These are phyloP conservation scores for Zygnema circumcarinatum DNA, from an alignment of 139 green algal species.

Conservation along the genomic window DNA sequence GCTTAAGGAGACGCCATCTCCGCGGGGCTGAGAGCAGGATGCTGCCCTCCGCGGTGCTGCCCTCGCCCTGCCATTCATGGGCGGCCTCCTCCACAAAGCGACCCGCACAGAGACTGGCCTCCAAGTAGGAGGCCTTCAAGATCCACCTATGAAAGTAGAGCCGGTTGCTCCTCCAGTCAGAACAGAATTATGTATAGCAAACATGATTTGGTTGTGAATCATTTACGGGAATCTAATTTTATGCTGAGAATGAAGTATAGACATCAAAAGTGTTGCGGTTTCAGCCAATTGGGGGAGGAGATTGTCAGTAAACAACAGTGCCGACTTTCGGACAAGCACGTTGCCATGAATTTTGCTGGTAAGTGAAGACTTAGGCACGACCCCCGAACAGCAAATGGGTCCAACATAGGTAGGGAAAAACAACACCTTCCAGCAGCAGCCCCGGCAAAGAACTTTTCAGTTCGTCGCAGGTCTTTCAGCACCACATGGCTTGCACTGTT, in stretches of 20 bases:
- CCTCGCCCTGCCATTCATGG: constrained; percentile 39
- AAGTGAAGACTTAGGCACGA: too few species aligned
- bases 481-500: constrained; percentile 42
- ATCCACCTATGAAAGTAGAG: constrained; percentile 18
- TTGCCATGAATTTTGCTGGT: too few species aligned
- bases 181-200: neutral
- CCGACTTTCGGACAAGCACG: too few species aligned
- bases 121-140: constrained; percentile 32
- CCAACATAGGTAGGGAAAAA: too few species aligned
- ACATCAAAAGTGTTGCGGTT: too few species aligned
- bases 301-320: constrained; percentile 3
- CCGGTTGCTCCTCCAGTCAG: neutral
- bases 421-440: constrained; percentile 23
- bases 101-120: neutral
- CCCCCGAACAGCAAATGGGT: too few species aligned
- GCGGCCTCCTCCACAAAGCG: constrained; percentile 27
- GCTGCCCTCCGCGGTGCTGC: constrained; percentile 11
- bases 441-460: constrained; percentile 49
- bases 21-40: constrained; percentile 21
- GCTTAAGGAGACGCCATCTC: constrained; percentile 1
- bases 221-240: too few species aligned
- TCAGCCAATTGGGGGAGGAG: too few species aligned
- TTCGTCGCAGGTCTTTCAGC: constrained; percentile 18
- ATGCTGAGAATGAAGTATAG: too few species aligned
- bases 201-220: neutral